Evolutionary conservation across 257 asterid genomes (phyloP), one percentile per base, ranked within the genome.

Genomic region (Misopates orontium): DNA sequence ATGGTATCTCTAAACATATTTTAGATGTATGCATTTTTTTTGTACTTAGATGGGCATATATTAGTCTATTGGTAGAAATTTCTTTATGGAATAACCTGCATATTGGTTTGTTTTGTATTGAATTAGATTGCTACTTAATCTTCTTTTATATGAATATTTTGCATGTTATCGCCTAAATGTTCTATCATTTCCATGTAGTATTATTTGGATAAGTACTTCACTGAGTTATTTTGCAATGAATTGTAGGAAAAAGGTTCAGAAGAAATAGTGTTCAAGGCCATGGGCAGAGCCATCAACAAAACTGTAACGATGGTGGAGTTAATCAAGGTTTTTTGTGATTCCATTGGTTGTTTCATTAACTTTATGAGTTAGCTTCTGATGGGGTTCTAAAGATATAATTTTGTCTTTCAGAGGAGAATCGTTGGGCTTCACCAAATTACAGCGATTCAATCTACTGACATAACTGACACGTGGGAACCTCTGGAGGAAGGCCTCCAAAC

Each of bases 391-490:
- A 39, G 1, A 36, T 36, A 36, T 36, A 57, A 28, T 21, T 25
- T 53, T 16, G 4, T 45, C 28, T 61, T 68, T 60, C 82, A 89
- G 98, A 83, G 98, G 85, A 87, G 98, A 78, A 89, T 93, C 77
- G 95, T 87, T 73, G 98, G 96, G 64, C 96, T 93, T 80, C 95
- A 89, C 85, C 98, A 93, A 80, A 75, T 84, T 48, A 87, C 96
- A 10, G 69, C 87, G 25, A 89, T 93, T 67, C 85, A 88, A 49
- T 93, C 98, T 79, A 87, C 87, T 20, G 96, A 93, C 71, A 85
- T 93, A 62, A 93, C 89, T 36, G 98, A 93, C 79, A 93, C 94
- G 41, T 93, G 96, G 97, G 98, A 93, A 79, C 98, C 98, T 57
- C 78, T 93, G 28, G 98, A 93, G 81, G 98, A 93, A 82, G 98